A percentile compares a stretch with the other conserved stretches of the same genome.
These are phyloP conservation scores for Albophoma yamanashiensis DNA, from an alignment of 2,329 filamentous ascomycete genomes.

Conservation along the genomic window DNA sequence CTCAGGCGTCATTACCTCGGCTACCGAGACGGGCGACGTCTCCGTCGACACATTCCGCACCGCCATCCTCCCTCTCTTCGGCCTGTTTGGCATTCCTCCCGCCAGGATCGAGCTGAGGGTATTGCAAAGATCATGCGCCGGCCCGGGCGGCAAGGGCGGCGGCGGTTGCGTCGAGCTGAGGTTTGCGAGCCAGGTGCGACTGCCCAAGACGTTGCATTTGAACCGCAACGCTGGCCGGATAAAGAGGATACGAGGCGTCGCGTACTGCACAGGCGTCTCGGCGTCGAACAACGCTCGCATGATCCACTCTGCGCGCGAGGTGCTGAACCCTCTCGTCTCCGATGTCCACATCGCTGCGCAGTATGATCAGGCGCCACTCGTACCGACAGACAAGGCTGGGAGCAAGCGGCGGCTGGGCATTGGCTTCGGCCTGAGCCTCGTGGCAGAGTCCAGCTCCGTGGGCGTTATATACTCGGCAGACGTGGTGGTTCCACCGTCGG, in stretches of 20 bases:
- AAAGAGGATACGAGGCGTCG: slow-evolving; percentile 82
- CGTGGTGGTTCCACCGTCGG: slow-evolving; percentile 60
- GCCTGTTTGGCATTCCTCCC: slow-evolving; percentile 72
- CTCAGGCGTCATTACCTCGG: slow-evolving; percentile 82
- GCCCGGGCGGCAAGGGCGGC: slow-evolving; percentile 64
- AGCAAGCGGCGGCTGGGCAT: slow-evolving; percentile 63
- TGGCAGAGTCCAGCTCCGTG: slow-evolving; percentile 77
- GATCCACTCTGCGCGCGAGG: slow-evolving; percentile 80
- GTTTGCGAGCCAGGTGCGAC: slow-evolving; percentile 84
- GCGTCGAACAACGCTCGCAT: slow-evolving; percentile 90
- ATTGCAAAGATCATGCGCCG: slow-evolving; percentile 67
- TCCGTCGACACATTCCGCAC: slow-evolving; percentile 91
- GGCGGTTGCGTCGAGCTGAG: slow-evolving; percentile 88
- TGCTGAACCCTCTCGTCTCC: slow-evolving; percentile 75
- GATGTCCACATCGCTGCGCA: slow-evolving; percentile 86
- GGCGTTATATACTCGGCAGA: slow-evolving; percentile 86
- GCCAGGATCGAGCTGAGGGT: slow-evolving; percentile 80
- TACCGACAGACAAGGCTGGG: slow-evolving; percentile 39
- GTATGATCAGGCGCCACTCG: slow-evolving; percentile 57
- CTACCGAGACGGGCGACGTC: slow-evolving; percentile 75
- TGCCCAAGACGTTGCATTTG: slow-evolving; percentile 89
- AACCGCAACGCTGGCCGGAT: slow-evolving; percentile 72
- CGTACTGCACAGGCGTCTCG: slow-evolving; percentile 85
- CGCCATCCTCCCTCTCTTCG: slow-evolving; percentile 81
- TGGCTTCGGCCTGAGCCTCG: slow-evolving; percentile 81